A percentile compares a stretch with the other conserved stretches of the same genome.
Conservation (phyloP, 2,329 filamentous ascomycete species). For the Trichophyton simii region DNA sequence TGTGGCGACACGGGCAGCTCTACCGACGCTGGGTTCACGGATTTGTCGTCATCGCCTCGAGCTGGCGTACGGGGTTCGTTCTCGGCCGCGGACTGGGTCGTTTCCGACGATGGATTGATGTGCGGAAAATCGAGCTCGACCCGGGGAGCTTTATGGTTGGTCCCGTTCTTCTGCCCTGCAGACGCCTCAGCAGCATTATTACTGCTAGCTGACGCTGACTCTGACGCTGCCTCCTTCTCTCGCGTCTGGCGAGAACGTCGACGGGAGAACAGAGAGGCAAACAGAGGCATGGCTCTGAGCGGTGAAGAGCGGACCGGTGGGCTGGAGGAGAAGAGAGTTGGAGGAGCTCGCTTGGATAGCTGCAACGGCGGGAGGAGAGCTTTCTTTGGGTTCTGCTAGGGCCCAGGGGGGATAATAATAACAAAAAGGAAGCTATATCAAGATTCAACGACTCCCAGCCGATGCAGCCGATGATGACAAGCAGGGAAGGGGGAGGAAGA, state of each 20-base stretch:
- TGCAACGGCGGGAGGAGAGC: not conserved
- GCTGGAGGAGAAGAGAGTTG: not conserved
- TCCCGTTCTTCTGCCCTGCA: not conserved
- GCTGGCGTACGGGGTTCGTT: not conserved
- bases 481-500: not conserved
- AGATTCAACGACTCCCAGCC: not conserved
- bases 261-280: conserved; percentile 2
- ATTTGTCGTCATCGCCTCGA: not conserved
- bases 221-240: not conserved
- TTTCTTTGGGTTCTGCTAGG: not conserved
- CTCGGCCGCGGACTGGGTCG: not conserved
- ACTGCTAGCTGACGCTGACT: too few relatives aligned
- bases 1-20: not conserved
- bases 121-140: conserved; percentile 3
- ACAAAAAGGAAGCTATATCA: not conserved
- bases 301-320: not conserved
- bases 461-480: not conserved
- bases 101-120: not conserved
- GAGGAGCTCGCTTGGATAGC: not conserved
- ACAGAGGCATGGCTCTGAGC: not conserved
- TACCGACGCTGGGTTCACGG: not conserved
- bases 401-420: not conserved
- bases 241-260: conserved; percentile 1
- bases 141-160: not conserved
- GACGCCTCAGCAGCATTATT: not conserved